phyloP scores from a whole-genome alignment of 495 filamentous ascomycete genomes.

The Pseudotulostoma volvatum region DNA sequence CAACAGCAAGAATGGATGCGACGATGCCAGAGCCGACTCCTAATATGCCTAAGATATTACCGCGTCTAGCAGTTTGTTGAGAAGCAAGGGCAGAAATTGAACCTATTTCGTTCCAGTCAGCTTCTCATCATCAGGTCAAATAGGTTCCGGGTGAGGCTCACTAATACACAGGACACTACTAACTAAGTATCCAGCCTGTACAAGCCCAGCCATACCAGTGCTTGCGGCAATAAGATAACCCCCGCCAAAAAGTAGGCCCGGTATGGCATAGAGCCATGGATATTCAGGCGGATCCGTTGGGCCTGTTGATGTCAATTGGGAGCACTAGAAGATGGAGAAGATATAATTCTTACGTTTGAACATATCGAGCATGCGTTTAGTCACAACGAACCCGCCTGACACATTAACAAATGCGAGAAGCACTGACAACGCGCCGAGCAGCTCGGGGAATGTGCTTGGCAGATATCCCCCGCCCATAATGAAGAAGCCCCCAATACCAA shows the following conservation, averaged over 20 bases:
- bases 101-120: constrained; percentile 12
- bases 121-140: too few relatives aligned
- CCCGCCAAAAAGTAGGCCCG: constrained; percentile 54
- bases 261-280: constrained; percentile 66
- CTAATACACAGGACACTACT: constrained; percentile 63
- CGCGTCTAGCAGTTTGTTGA: constrained; percentile 59
- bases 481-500: constrained; percentile 68
- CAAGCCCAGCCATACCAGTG: constrained; percentile 62
- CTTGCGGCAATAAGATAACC: constrained; percentile 59
- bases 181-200: constrained; percentile 66
- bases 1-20: constrained; percentile 60
- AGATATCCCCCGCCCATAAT: constrained; percentile 61
- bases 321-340: neutral
- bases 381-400: constrained; percentile 67
- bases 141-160: too few relatives aligned
- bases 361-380: constrained; percentile 86
- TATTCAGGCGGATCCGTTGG: constrained; percentile 70
- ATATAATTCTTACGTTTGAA: constrained; percentile 46
- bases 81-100: constrained; percentile 59
- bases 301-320: constrained; percentile 20
- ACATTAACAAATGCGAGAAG: constrained; percentile 71
- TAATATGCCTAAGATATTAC: constrained; percentile 66
- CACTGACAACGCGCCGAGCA: constrained; percentile 58
- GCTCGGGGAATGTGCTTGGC: constrained; percentile 59
- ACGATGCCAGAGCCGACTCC: constrained; percentile 64